Percentiles rank a stretch among this genome's conserved stretches.
These are phyloP conservation scores for Amanita thiersii DNA, from an alignment of 768 basidiomycete species.

Conservation along the genomic window DNA sequence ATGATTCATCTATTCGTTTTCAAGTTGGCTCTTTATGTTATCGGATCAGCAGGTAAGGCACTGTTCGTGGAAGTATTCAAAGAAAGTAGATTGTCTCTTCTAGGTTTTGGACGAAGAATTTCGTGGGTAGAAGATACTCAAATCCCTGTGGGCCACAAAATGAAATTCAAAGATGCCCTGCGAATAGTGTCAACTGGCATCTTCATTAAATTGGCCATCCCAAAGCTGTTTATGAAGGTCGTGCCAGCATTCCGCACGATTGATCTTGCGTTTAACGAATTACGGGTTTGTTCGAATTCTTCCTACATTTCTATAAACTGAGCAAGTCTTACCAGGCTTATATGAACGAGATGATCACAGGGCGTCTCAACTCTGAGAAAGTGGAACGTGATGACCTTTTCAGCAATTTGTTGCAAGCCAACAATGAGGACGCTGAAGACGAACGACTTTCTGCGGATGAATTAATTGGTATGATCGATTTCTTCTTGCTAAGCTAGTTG, in stretches of 20 bases:
- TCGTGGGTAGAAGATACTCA: slow-evolving; percentile 36
- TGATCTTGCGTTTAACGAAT: slow-evolving; percentile 31
- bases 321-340: slow-evolving; percentile 20
- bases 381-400: slow-evolving; percentile 43
- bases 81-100: background rate
- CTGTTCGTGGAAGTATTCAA: slow-evolving; percentile 6
- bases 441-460: slow-evolving; percentile 34
- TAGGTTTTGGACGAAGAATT: slow-evolving; percentile 45
- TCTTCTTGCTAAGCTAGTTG: background rate
- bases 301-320: background rate
- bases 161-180: slow-evolving; percentile 43
- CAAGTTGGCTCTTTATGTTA: slow-evolving; percentile 49
- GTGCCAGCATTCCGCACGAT: slow-evolving; percentile 23
- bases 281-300: slow-evolving; percentile 23
- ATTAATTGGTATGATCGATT: slow-evolving; percentile 22
- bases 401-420: slow-evolving; percentile 42
- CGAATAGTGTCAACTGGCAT: slow-evolving; percentile 32
- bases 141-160: slow-evolving; percentile 31
- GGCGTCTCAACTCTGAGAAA: slow-evolving; percentile 27
- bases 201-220: slow-evolving; percentile 27
- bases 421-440: slow-evolving; percentile 26
- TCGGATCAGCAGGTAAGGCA: slow-evolving; percentile 48
- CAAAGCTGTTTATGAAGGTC: slow-evolving; percentile 28
- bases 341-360: slow-evolving; percentile 46
- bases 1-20: background rate